A percentile compares a stretch with the other conserved stretches of the same genome.
These are phyloP conservation scores for Jaenimonas drosophilae DNA, from an alignment of 208 protist genomes.

Conservation along the genomic window DNA sequence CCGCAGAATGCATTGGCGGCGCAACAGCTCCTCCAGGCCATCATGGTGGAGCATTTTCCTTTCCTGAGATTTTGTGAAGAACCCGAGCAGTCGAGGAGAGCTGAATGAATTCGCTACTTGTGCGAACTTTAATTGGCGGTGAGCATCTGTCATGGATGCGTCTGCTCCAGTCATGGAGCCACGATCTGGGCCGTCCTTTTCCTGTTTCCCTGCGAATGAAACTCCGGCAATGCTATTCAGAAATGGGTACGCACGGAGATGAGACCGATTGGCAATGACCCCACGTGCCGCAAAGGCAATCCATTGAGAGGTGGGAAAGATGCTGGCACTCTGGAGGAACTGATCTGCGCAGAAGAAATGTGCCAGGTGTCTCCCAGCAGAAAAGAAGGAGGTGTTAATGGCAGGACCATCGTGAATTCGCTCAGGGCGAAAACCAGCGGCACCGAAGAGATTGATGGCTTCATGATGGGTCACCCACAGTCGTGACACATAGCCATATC, in stretches of 20 bases:
- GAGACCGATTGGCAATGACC: background rate
- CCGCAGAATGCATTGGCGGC: slow-evolving; percentile 25
- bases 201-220: too few species aligned
- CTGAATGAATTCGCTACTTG: background rate
- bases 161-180: background rate
- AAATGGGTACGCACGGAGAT: background rate
- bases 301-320: background rate
- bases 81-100: slow-evolving; percentile 17
- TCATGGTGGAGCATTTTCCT: slow-evolving; percentile 2
- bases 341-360: slow-evolving; percentile 77
- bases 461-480: slow-evolving; percentile 52
- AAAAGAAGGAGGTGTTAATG: slow-evolving; percentile 36
- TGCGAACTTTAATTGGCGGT: background rate
- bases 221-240: background rate
- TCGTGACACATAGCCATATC: slow-evolving; percentile 68
- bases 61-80: background rate
- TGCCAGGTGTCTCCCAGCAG: slow-evolving; percentile 14
- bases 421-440: slow-evolving; percentile 19
- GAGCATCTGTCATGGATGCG: background rate
- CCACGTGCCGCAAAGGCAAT: background rate
- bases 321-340: slow-evolving; percentile 15
- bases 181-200: background rate
- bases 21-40: slow-evolving; percentile 8
- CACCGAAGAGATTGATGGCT: slow-evolving; percentile 29
- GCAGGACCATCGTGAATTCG: slow-evolving; percentile 27